Evolutionary conservation across 2,329 filamentous ascomycete species (phyloP), one percentile per base, ranked within the genome.

Genomic region (Arachnopeziza araneosa): DNA sequence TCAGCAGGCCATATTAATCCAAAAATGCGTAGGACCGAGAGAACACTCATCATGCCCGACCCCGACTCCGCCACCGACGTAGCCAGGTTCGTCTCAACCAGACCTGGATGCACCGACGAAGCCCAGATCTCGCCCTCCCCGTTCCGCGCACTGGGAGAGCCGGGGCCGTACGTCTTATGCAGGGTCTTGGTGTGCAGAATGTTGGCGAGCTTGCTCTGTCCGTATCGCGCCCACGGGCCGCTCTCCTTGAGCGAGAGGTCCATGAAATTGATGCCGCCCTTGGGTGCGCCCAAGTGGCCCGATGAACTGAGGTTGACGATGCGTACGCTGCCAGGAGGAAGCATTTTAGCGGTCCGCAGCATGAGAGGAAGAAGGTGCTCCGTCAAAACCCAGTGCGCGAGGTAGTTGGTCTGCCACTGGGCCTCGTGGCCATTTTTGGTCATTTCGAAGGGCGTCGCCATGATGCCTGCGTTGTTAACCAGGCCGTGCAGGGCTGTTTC

Each of bases 141-240:
- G 21, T 61, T 63, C 49, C 54, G 59, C 24, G 72, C 66, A 32
- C 65, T 63, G 19, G 58, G 52, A 48, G 71, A 73, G 17, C 68
- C 72, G 17, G 64, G 70, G 0, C 75, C 74, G 61, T 76, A 74
- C 22, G 22, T 59, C 57, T 68, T 69, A 57, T 75, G 62, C 54
- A 78, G 60, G 7, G 69, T 72, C 61, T 69, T 73, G n/a, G 73
- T 65, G 65, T 78, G 75, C 52, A 79, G 69, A 23, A 79, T 70
- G 57, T 79, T 79, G 57, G 74, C 77, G 9, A 79, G 75, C 67
- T 80, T 80, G 66, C 70, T 73, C 66, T 79, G 76, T 21, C 75
- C 76, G 66, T 80, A 80, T n/a, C 75, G 72, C 59, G 71, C 57
- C 62, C n/a, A 9, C 71, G 68, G 23, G 67, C 66, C 61, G 75